phyloP scores from a whole-genome alignment of 148 eudicot species.

The Chenopodium berlandieri region DNA sequence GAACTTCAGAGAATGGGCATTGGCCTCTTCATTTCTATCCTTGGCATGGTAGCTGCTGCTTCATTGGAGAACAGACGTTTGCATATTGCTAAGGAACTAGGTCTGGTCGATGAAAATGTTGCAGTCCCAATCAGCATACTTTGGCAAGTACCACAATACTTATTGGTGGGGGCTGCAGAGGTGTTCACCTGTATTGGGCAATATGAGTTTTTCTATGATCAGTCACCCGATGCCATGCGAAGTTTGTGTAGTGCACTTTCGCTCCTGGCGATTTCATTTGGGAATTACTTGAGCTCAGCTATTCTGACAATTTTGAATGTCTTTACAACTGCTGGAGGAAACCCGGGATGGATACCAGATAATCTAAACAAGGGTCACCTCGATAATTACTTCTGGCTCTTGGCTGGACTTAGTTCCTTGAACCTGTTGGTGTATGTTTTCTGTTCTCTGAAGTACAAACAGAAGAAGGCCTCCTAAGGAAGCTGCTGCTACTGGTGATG shows the following conservation, averaged over 20 bases:
- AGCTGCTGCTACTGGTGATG: neutral
- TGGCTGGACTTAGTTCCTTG: neutral
- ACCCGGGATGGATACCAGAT: neutral
- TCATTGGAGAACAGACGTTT: slow-evolving; percentile 43
- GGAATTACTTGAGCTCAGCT: neutral
- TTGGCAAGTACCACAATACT: slow-evolving; percentile 61
- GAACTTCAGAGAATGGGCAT: slow-evolving; percentile 58
- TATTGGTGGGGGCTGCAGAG: slow-evolving; percentile 49
- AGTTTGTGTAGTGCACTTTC: slow-evolving; percentile 28
- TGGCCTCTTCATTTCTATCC: slow-evolving; percentile 51
- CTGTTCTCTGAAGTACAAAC: neutral
- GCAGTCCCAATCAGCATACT: slow-evolving; percentile 44
- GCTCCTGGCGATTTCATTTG: neutral
- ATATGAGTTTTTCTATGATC: slow-evolving; percentile 59
- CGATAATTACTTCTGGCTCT: neutral
- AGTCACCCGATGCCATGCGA: slow-evolving; percentile 63
- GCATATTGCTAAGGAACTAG: slow-evolving; percentile 37
- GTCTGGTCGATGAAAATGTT: slow-evolving; percentile 34
- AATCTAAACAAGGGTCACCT: neutral
- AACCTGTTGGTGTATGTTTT: neutral
- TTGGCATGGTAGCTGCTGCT: slow-evolving; percentile 49
- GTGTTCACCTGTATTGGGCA: slow-evolving; percentile 51
- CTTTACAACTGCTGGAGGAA: neutral
- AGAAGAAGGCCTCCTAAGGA: neutral
- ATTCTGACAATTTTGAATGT: neutral